These are phyloP conservation scores for Boletus vinaceobasis DNA, from an alignment of 768 basidiomycete species.

Conservation along the genomic window DNA sequence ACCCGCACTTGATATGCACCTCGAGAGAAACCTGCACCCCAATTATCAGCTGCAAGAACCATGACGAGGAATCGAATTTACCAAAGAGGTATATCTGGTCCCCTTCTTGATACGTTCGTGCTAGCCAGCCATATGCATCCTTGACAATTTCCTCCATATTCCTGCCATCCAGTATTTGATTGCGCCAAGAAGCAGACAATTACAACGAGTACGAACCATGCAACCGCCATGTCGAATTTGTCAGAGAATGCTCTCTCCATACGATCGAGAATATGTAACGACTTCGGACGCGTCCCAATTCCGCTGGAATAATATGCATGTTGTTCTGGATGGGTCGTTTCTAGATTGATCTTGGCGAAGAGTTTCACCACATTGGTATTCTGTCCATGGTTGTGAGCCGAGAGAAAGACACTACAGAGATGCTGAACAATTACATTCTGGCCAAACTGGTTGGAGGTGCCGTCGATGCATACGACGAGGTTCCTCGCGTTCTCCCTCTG, in stretches of 20 bases:
- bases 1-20: slow-evolving; percentile 42
- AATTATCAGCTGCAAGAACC: neutral
- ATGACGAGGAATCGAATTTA: neutral
- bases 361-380: slow-evolving; percentile 40
- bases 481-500: slow-evolving; percentile 16
- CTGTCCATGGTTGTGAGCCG: slow-evolving; percentile 20
- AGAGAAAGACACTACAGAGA: neutral
- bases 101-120: slow-evolving; percentile 28
- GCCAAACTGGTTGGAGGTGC: slow-evolving; percentile 24
- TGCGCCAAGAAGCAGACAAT: neutral
- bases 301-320: slow-evolving; percentile 38
- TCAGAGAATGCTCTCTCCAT: slow-evolving; percentile 18
- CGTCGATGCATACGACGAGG: slow-evolving; percentile 24
- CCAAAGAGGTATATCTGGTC: slow-evolving; percentile 37
- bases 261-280: slow-evolving; percentile 22
- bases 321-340: slow-evolving; percentile 21
- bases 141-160: slow-evolving; percentile 35
- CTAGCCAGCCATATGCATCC: slow-evolving; percentile 34
- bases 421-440: slow-evolving; percentile 8
- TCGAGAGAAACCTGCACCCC: slow-evolving; percentile 37
- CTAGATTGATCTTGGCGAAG: slow-evolving; percentile 26
- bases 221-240: slow-evolving; percentile 37
- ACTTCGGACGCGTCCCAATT: slow-evolving; percentile 35
- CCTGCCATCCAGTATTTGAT: slow-evolving; percentile 14
- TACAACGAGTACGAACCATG: slow-evolving; percentile 29